phyloP scores from a whole-genome alignment of 2,329 filamentous ascomycete species.

The Albophoma yamanashiensis region DNA sequence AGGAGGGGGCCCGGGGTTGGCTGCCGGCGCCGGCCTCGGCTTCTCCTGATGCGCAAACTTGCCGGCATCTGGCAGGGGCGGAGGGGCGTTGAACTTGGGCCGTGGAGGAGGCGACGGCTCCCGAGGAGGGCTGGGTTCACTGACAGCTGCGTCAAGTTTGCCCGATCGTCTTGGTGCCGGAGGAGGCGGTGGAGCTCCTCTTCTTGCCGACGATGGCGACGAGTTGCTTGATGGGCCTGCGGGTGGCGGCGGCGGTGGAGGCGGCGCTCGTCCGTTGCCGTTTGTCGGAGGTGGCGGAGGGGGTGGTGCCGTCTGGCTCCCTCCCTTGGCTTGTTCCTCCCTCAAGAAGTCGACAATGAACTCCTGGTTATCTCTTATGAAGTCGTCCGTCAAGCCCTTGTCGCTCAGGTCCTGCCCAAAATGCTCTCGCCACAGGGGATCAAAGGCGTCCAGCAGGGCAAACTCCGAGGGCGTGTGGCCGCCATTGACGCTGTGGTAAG shows the following conservation, averaged over 20 bases:
- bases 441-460: conserved; percentile 51
- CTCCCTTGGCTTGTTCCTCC: conserved; percentile 37
- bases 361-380: conserved; percentile 57
- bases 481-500: conserved; percentile 36
- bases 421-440: conserved; percentile 53
- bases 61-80: conserved; percentile 80
- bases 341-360: conserved; percentile 57
- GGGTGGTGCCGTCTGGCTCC: conserved; percentile 9
- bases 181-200: conserved; percentile 19
- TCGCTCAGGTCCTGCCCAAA: conserved; percentile 53
- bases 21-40: conserved; percentile 13
- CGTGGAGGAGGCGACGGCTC: conserved; percentile 50
- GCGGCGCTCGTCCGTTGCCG: conserved; percentile 23
- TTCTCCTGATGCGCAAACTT: conserved; percentile 58
- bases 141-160: conserved; percentile 49
- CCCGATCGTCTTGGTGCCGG: conserved; percentile 47
- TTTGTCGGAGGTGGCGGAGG: conserved; percentile 18
- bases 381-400: conserved; percentile 54
- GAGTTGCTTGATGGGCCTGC: conserved; percentile 2
- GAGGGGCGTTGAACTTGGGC: conserved; percentile 71
- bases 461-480: conserved; percentile 42
- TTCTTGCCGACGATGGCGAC: conserved; percentile 6
- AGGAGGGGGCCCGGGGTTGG: conserved; percentile 21
- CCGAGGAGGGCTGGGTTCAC: conserved; percentile 59
- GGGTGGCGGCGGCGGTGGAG: conserved; percentile 19